Evolutionary conservation across 1,284 basidiomycete genomes (phyloP).

Genomic region (Chalciporus sp.): DNA sequence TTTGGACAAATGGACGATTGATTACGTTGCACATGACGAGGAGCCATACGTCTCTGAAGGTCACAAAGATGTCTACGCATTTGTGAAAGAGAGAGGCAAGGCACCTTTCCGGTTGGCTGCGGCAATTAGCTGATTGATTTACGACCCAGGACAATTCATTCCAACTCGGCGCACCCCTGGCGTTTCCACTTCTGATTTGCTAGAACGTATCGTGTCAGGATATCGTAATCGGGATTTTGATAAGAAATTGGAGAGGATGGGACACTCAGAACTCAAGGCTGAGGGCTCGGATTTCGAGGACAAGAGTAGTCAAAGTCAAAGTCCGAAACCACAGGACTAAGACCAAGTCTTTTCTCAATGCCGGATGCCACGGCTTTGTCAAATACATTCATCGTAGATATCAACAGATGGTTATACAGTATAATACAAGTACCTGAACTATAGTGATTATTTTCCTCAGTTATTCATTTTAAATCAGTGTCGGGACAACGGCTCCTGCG

Average conservation of each 20-base stretch:
- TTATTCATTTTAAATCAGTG: neutral
- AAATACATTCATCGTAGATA: conserved; percentile 1
- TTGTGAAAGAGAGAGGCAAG: conserved; percentile 78
- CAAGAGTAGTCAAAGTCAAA: conserved; percentile 5
- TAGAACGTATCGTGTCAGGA: conserved; percentile 86
- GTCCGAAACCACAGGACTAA: neutral
- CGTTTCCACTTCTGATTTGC: conserved; percentile 90
- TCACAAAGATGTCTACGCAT: conserved; percentile 85
- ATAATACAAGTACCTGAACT: conserved; percentile 14
- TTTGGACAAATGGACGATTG: conserved; percentile 83
- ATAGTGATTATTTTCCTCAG: neutral
- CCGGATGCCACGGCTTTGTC: neutral
- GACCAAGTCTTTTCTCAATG: neutral
- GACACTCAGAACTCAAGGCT: conserved; percentile 68
- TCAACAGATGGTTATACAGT: conserved; percentile 10
- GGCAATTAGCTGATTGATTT: conserved; percentile 3
- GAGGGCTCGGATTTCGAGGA: conserved; percentile 45
- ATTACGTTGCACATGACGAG: conserved; percentile 97
- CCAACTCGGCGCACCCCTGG: conserved; percentile 95
- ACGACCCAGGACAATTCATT: conserved; percentile 84
- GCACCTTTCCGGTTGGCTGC: neutral
- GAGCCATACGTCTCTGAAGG: conserved; percentile 77
- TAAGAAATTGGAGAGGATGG: conserved; percentile 86
- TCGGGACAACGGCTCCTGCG: neutral
- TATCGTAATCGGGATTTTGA: conserved; percentile 87